Evolutionary conservation across 2,329 filamentous ascomycete species (phyloP), one percentile per base, ranked within the genome.

Genomic region (Scedosporium apiospermum): DNA sequence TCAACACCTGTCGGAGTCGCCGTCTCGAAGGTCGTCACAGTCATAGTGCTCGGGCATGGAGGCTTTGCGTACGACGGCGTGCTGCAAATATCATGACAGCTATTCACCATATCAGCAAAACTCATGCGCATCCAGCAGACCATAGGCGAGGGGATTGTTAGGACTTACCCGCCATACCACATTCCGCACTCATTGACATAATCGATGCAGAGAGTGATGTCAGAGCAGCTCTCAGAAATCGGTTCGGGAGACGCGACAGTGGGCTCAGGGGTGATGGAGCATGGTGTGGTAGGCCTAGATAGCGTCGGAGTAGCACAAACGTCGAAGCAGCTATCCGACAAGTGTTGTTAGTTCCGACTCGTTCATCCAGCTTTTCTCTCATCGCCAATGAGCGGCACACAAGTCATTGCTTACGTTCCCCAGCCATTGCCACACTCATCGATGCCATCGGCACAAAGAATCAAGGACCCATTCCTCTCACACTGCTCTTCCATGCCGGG

Each of bases 181-280:
- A 58, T 58, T 2, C 59, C 59, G 49, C 62, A 63, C 21, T 63
- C 62, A 21, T 63, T 63, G 49, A 63, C 53, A 23, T 61, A 44
- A 41, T 65, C 64, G 9, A 62, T 57, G 60, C 64, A 65, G 30
- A 62, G 12, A 6, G 58, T 60, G 46, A 51, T 53, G 3, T 61
- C 59, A 16, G 44, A 26, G 59, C 59, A 61, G 59, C 41, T 53
- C 38, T 26, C 12, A 16, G 42, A 41, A 12, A 42, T 60, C 23
- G 59, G 59, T 16, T 53, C 42, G n/a, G 59, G 42, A 14, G 6
- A 10, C 12, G 23, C 51, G 7, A 21, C n/a, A 2, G 44, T 61
- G 23, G 59, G 59, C 26, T 16, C 6, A 0, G 59, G n/a, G 14
- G 59, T 61, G 26, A 14, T 51, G 5, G 42, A 51, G 59, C 59